Percentiles rank a stretch among this genome's conserved stretches.
Conservation (phyloP, 2,329 filamentous ascomycete species). For the Epichloe hybrida region DNA sequence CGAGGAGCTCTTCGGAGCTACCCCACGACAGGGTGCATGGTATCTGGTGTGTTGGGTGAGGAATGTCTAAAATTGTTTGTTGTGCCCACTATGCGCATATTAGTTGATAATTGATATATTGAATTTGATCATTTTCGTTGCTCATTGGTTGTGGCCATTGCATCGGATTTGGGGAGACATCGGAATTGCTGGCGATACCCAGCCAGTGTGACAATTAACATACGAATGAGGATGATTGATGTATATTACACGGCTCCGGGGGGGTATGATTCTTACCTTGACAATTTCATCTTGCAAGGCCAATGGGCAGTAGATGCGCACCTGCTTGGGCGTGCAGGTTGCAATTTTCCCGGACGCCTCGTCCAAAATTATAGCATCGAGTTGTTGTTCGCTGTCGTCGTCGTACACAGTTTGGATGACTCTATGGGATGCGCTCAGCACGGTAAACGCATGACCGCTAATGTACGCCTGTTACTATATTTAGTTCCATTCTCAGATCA, state of each 20-base stretch:
- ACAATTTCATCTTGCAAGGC: conserved; percentile 55
- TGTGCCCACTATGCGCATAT: conserved; percentile 41
- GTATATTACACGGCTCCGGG: background rate
- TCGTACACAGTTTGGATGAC: conserved; percentile 87
- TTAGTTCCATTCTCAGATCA: background rate
- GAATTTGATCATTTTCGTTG: too few relatives aligned
- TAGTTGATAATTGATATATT: conserved; percentile 5
- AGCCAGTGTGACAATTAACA: too few relatives aligned
- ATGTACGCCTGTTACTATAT: conserved; percentile 58
- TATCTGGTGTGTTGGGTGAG: conserved; percentile 19
- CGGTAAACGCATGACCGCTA: conserved; percentile 73
- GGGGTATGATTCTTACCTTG: conserved; percentile 40
- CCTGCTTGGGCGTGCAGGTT: conserved; percentile 48
- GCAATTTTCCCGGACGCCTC: conserved; percentile 77
- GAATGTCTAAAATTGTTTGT: conserved; percentile 45
- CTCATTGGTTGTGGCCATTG: too few relatives aligned
- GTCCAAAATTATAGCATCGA: conserved; percentile 71
- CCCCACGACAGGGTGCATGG: conserved; percentile 66
- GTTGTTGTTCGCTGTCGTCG: conserved; percentile 46
- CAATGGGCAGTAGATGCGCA: conserved; percentile 70
- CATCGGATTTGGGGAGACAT: too few relatives aligned
- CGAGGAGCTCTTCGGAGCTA: conserved; percentile 66
- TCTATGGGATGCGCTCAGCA: conserved; percentile 60
- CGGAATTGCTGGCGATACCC: too few relatives aligned
- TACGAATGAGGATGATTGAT: background rate